Evolutionary conservation across 352 stramenopile genomes (phyloP), one percentile per base, ranked within the genome.

Genomic region (Pilasporangium apinafurcum): DNA sequence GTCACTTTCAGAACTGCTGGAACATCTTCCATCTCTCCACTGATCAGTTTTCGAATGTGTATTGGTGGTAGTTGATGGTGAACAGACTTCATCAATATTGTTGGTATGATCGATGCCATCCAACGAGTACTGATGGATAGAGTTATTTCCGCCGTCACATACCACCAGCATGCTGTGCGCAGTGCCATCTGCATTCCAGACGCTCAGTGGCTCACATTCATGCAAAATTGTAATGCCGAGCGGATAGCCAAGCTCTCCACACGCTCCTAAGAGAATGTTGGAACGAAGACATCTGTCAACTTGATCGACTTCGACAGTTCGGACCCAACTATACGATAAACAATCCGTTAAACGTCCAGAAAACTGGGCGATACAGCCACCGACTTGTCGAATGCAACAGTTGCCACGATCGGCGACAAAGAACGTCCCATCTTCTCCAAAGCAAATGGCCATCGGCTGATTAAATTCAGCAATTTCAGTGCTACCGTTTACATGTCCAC

Each of bases 361-460:
- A 28, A 36, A 20, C n/a, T 49, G 27, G 18, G 42, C 35, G 20
- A 62, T 45, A 18, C 46, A 57, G 7, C 61, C 53, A 9, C 61
- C 61, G 43, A 76, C 38, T 46, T 76, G 61, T 13, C 67, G 64
- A 30, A 80, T 57, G 31, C 67, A 74, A 14, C 46, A 22, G 28
- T 80, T 80, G 20, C 67, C 67, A 44, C 48, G 52, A 29, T 74
- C 64, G 1, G 64, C 42, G 12, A 76, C 58, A 26, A 80, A 80
- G 33, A 76, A 49, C 18, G 60, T 55, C 5, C 51, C 48, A n/a
- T 49, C 46, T 10, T 17, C 36, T 10, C 48, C 61, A 38, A 50
- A 51, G 33, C 57, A 71, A 4, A 79, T 41, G 37, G 44, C 55
- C 12, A 70, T 34, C 3, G 66, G 63, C 21, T 79, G 66, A 5